Conservation (phyloP, 352 stramenopile genomes). For the Phytophthora tentaculata region DNA sequence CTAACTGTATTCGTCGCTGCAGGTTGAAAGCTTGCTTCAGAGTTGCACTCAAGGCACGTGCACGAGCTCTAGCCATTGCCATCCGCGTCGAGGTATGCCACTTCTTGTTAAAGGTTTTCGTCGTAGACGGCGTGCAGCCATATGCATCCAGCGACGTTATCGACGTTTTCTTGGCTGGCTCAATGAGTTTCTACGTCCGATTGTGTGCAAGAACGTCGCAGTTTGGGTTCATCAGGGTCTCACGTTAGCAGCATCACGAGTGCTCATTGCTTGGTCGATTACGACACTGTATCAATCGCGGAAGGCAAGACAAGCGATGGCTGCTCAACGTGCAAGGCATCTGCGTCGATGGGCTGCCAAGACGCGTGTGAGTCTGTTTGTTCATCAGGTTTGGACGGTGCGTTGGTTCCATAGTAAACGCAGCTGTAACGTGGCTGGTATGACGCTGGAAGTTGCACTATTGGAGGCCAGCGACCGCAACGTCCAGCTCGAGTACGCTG, state of each 20-base stretch:
- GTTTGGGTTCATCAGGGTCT: slow-evolving; percentile 15
- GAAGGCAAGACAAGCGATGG: slow-evolving; percentile 14
- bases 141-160: slow-evolving; percentile 41
- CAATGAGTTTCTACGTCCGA: slow-evolving; percentile 18
- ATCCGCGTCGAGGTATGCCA: slow-evolving; percentile 38
- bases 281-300: slow-evolving; percentile 20
- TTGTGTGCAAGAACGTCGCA: slow-evolving; percentile 21
- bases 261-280: slow-evolving; percentile 24
- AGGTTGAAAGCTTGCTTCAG: slow-evolving; percentile 35
- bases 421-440: slow-evolving; percentile 30
- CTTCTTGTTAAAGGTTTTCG: slow-evolving; percentile 35
- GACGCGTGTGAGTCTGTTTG: slow-evolving; percentile 51
- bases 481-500: slow-evolving; percentile 33
- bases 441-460: slow-evolving; percentile 31
- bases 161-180: slow-evolving; percentile 34
- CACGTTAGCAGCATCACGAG: slow-evolving; percentile 6
- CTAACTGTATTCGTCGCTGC: slow-evolving; percentile 32
- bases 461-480: slow-evolving; percentile 37
- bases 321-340: slow-evolving; percentile 21
- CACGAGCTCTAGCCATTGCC: slow-evolving; percentile 34
- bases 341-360: slow-evolving; percentile 48
- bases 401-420: slow-evolving; percentile 45
- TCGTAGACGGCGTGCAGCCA: slow-evolving; percentile 29
- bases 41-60: slow-evolving; percentile 26
- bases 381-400: slow-evolving; percentile 45